Conservation (phyloP, 306 rosid species). For the Amphicarpaea edgeworthii region DNA sequence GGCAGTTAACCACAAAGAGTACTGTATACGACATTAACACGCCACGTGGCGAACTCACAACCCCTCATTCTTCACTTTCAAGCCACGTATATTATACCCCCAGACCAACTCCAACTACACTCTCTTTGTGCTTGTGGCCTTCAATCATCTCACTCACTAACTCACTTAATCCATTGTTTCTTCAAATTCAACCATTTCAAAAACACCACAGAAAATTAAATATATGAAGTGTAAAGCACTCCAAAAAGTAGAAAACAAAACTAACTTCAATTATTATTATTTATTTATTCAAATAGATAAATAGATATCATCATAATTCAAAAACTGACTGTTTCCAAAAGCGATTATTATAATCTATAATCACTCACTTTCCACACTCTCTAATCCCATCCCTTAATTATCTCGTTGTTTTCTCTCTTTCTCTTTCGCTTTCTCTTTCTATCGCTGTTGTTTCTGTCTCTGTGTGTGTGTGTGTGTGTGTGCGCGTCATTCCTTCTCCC, state of each 20-base stretch:
- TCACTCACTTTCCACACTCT: conserved; percentile 37
- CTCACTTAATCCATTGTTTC: conserved; percentile 33
- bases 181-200: conserved; percentile 33
- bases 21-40: neutral
- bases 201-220: neutral
- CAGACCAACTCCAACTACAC: conserved; percentile 35
- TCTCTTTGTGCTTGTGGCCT: conserved; percentile 26
- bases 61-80: conserved; percentile 28
- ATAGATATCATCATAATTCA: neutral
- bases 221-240: conserved; percentile 8
- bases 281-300: neutral
- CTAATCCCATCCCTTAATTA: conserved; percentile 55
- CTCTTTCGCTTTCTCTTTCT: conserved; percentile 30
- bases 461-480: too few species aligned
- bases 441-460: conserved; percentile 32
- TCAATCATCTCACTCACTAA: conserved; percentile 13
- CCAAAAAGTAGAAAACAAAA: neutral
- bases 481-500: conserved; percentile 32
- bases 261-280: neutral
- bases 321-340: conserved; percentile 17
- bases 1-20: conserved; percentile 33
- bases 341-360: conserved; percentile 47
- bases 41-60: conserved; percentile 40
- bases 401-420: conserved; percentile 5
- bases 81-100: conserved; percentile 45